Conservation (phyloP, 2,329 filamentous ascomycete species). For the Colletotrichum endophyticum region DNA sequence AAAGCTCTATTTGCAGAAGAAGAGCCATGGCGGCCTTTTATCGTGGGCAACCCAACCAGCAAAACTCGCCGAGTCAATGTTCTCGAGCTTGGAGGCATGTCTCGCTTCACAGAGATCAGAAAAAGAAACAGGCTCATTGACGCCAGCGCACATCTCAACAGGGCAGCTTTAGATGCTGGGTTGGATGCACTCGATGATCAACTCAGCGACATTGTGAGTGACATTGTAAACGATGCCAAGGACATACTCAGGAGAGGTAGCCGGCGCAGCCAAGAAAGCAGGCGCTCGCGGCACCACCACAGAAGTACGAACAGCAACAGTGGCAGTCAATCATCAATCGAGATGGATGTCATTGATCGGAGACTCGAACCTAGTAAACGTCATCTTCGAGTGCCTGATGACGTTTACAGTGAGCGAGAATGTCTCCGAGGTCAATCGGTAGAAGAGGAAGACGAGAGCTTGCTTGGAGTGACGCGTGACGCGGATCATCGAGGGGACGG, state of each 20-base stretch:
- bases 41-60: constrained; percentile 74
- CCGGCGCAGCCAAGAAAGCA: background rate
- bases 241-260: constrained; percentile 25
- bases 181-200: constrained; percentile 41
- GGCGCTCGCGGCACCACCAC: constrained; percentile 3
- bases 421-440: constrained; percentile 42
- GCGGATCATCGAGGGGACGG: background rate
- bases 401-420: constrained; percentile 34
- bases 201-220: constrained; percentile 37
- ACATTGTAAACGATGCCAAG: constrained; percentile 36
- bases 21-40: constrained; percentile 70
- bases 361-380: constrained; percentile 23
- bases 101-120: constrained; percentile 76
- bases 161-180: constrained; percentile 37
- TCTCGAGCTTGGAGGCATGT: constrained; percentile 71
- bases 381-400: constrained; percentile 22
- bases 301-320: constrained; percentile 11
- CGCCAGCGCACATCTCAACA: constrained; percentile 39
- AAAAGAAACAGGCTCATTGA: constrained; percentile 64
- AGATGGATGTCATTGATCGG: constrained; percentile 30
- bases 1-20: constrained; percentile 48
- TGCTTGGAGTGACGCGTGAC: background rate
- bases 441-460: constrained; percentile 28
- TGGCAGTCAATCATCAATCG: constrained; percentile 26
- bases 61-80: constrained; percentile 73